Conservation (phyloP, 345 rosid genomes). For the Camelina laxa region DNA sequence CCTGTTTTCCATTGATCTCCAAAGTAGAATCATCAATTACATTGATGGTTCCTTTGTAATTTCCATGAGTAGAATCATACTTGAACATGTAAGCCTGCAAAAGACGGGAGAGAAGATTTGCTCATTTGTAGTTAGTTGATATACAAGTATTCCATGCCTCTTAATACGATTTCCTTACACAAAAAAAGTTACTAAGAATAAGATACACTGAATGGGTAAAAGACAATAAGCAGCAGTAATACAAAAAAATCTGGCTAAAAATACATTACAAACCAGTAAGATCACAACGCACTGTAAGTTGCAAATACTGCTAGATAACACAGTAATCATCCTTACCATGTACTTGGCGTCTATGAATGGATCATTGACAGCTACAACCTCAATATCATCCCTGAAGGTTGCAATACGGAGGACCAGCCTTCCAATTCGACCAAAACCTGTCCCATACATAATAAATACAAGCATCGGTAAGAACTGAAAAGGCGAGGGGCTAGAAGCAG, state of each 20-base stretch:
- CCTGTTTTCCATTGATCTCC: constrained; percentile 85
- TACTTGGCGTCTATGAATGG: constrained; percentile 89
- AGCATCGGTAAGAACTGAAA: background rate
- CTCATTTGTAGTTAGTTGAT: background rate
- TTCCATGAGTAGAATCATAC: constrained; percentile 96
- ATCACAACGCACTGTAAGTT: background rate
- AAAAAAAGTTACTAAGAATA: constrained; percentile 3
- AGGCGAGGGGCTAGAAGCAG: background rate
- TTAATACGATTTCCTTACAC: background rate
- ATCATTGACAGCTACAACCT: constrained; percentile 91
- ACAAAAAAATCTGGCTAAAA: background rate
- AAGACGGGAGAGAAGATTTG: constrained; percentile 20
- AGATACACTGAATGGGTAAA: background rate
- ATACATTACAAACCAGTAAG: background rate
- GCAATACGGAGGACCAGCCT: constrained; percentile 89
- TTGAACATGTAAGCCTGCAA: constrained; percentile 93
- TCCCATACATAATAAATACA: constrained; percentile 5
- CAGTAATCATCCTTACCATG: constrained; percentile 64
- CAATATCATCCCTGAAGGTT: constrained; percentile 79
- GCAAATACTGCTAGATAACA: background rate
- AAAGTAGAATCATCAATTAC: constrained; percentile 80
- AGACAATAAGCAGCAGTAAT: background rate
- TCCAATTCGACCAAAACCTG: constrained; percentile 98
- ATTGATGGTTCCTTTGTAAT: constrained; percentile 69
- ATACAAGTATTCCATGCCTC: constrained; percentile 5